These are phyloP conservation scores for Apophysomyces trapeziformis DNA, from an alignment of 371 early-diverging fungal genomes.

Conservation along the genomic window DNA sequence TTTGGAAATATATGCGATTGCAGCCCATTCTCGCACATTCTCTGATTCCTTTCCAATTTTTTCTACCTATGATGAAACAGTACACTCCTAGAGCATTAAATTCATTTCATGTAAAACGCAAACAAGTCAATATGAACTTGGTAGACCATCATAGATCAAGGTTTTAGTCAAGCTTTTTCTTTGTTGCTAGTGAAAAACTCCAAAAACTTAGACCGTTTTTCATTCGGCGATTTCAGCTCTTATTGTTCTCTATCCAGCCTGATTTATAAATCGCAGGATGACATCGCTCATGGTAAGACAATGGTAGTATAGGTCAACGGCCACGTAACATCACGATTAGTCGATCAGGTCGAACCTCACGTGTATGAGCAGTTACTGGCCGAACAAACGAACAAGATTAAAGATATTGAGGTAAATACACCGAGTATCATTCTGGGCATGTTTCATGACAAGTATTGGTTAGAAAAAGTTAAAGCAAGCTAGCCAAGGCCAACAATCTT, in stretches of 20 bases:
- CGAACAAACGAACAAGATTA: not conserved
- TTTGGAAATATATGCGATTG: too few relatives aligned
- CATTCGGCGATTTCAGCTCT: conserved; percentile 8
- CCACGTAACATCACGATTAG: not conserved
- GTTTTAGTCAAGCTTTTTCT: too few relatives aligned
- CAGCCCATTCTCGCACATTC: not conserved
- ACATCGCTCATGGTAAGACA: not conserved
- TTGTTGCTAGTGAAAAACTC: not conserved
- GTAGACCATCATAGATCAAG: conserved; percentile 4
- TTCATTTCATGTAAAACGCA: conserved; percentile 13
- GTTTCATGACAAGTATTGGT: not conserved
- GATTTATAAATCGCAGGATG: not conserved
- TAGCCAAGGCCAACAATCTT: conserved; percentile 13
- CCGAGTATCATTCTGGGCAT: not conserved
- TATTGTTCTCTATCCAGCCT: not conserved
- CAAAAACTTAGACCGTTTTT: conserved; percentile 10
- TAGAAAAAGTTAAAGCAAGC: conserved; percentile 7
- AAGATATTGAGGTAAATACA: not conserved
- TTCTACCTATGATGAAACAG: not conserved
- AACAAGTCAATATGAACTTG: conserved; percentile 14
- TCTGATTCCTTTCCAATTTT: not conserved
- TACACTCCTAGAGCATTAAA: not conserved
- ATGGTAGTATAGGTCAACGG: not conserved
- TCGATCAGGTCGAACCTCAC: not conserved
- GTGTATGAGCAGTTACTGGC: conserved; percentile 9